Evolutionary conservation across 2,329 filamentous ascomycete genomes (phyloP).

Genomic region (Scedosporium dehoogii): DNA sequence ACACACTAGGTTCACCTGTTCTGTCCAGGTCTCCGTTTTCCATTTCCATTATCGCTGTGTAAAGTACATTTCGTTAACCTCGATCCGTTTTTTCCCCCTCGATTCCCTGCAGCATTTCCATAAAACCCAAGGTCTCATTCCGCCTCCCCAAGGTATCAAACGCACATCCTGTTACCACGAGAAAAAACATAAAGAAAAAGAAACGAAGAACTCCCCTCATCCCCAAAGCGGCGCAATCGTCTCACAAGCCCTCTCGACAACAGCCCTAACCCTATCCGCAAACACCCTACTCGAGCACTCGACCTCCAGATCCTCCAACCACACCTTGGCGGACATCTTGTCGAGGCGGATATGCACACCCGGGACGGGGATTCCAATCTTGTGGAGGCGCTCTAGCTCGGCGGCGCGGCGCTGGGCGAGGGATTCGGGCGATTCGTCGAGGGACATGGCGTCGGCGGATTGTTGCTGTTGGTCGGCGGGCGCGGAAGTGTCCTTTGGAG

Average conservation of each 20-base stretch:
- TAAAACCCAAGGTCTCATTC: not conserved
- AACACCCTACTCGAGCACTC: slow-evolving; percentile 74
- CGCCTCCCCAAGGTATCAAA: not conserved
- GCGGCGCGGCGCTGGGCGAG: slow-evolving; percentile 47
- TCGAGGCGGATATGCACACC: slow-evolving; percentile 82
- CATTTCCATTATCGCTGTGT: not conserved
- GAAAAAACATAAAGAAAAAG: not conserved
- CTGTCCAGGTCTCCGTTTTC: not conserved
- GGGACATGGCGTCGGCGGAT: slow-evolving; percentile 18
- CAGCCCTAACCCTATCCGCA: slow-evolving; percentile 74
- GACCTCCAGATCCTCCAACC: slow-evolving; percentile 85
- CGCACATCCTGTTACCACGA: too few relatives aligned
- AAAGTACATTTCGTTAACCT: not conserved
- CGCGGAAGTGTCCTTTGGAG: slow-evolving; percentile 13
- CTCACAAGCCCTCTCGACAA: slow-evolving; percentile 84
- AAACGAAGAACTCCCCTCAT: slow-evolving; percentile 16
- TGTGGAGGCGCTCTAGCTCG: slow-evolving; percentile 71
- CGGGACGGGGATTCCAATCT: slow-evolving; percentile 80
- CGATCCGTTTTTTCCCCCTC: too few relatives aligned
- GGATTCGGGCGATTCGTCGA: slow-evolving; percentile 29
- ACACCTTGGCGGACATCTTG: slow-evolving; percentile 77
- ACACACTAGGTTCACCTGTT: not conserved
- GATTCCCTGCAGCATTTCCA: too few relatives aligned
- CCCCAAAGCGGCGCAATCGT: slow-evolving; percentile 68
- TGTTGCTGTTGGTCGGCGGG: slow-evolving; percentile 12